These are phyloP conservation scores for Termitomyces sp. DNA, from an alignment of 1,284 basidiomycete genomes.

Conservation along the genomic window DNA sequence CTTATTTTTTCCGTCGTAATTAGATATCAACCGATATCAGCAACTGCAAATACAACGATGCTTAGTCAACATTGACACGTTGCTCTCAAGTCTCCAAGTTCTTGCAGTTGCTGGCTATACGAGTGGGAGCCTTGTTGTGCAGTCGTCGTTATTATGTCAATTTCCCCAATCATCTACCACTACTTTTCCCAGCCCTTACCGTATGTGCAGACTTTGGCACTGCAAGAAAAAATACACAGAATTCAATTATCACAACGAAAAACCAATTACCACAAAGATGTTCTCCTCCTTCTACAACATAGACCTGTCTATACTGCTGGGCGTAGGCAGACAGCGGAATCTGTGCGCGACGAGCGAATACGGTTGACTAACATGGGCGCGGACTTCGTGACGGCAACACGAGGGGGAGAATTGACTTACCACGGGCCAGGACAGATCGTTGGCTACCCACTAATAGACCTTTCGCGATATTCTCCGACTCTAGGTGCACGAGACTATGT, in stretches of 20 bases:
- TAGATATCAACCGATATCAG: not conserved
- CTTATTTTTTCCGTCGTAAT: not conserved
- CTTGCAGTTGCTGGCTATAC: not conserved
- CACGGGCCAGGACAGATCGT: constrained; percentile 98
- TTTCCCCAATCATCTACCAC: constrained; percentile 73
- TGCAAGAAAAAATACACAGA: constrained; percentile 69
- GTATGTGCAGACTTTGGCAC: constrained; percentile 60
- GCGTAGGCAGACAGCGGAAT: constrained; percentile 71
- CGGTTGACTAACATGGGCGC: constrained; percentile 77
- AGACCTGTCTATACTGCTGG: constrained; percentile 94
- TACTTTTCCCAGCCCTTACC: constrained; percentile 70
- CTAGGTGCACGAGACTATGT: constrained; percentile 73
- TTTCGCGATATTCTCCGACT: constrained; percentile 50
- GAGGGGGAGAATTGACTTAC: constrained; percentile 94
- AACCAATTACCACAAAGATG: constrained; percentile 47
- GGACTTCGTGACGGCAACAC: constrained; percentile 77
- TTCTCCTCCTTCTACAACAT: constrained; percentile 77
- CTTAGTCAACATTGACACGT: too few species aligned
- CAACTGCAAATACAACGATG: not conserved
- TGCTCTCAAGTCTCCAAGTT: too few species aligned
- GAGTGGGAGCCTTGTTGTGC: not conserved
- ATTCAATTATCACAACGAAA: constrained; percentile 53
- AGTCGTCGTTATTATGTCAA: constrained; percentile 27
- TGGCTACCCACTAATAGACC: constrained; percentile 91
- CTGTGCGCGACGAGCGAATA: constrained; percentile 57